A percentile compares a stretch with the other conserved stretches of the same genome.
These are phyloP conservation scores for Clarireedia sp. DNA, from an alignment of 2,329 filamentous ascomycete genomes.

Conservation along the genomic window DNA sequence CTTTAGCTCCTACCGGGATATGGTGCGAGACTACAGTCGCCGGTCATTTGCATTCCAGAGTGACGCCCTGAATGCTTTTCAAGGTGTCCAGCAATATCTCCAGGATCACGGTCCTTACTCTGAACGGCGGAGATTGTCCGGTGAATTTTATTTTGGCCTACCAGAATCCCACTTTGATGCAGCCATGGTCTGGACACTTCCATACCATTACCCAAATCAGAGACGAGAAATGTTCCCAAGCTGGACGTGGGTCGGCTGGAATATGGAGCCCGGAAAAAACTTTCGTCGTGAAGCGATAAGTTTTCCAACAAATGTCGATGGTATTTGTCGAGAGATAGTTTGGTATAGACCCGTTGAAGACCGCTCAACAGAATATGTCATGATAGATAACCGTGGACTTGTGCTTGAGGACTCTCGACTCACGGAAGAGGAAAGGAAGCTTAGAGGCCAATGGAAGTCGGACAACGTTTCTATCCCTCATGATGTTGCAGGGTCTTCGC, in stretches of 20 bases:
- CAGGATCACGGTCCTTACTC: neutral
- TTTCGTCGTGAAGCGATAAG: neutral
- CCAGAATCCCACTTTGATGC: neutral
- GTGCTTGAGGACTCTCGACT: neutral
- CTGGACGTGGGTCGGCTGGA: constrained; percentile 7
- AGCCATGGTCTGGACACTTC: neutral
- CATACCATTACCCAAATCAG: neutral
- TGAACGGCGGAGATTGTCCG: neutral
- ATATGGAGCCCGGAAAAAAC: neutral
- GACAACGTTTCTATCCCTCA: neutral
- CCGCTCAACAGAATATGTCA: neutral
- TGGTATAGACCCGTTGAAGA: neutral
- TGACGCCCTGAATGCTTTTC: constrained; percentile 1
- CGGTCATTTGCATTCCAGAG: neutral
- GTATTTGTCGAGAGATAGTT: neutral
- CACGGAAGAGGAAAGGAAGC: neutral
- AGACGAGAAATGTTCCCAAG: constrained; percentile 6
- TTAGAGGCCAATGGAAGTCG: neutral
- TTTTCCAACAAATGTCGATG: neutral
- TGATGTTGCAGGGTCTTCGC: neutral
- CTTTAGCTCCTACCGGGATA: neutral
- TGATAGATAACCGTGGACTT: neutral
- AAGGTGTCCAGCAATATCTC: neutral
- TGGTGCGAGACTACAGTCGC: neutral
- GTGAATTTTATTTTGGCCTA: neutral